Evolutionary conservation across 2,329 filamentous ascomycete genomes (phyloP), one percentile per base, ranked within the genome.

Genomic region (Ophiostoma tasmaniense): DNA sequence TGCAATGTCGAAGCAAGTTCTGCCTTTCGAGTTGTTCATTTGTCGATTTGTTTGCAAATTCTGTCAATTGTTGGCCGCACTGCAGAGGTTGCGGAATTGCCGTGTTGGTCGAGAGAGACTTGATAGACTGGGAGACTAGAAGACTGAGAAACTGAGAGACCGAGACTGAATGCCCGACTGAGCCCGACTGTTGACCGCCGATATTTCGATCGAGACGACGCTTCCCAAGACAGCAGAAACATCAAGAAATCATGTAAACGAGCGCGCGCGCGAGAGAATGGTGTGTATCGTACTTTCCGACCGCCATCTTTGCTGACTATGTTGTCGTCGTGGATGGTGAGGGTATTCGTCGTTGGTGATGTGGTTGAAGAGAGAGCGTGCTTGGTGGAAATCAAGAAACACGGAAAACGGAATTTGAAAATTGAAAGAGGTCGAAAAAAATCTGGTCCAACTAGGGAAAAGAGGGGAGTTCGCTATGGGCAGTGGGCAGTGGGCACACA

Each of bases 221-320:
- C 35, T 35, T 62, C 35, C 50, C 30, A 64, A 20, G 33, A 37
- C 61, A 64, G 20, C 30, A 64, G 11, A 37, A n/a, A 64, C 33
- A 22, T 33, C 14, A 35, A 37, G 30, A 35, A 64, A 37, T 64
- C 61, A 64, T n/a, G 17, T 8, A 33, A 35, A 37, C 22, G 17
- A 45, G 42, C 42, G 42, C 42, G 42, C 42, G 42, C 42, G 42
- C 17, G 11, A 20, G 42, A 45, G 42, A 45, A 20, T 45, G 22
- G 35, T 13, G 35, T 13, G 14, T 30, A 55, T 66, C 61, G 59
- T 69, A 85, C 83, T 85, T 85, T 83, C 83, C 83, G 82, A 85
- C 83, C 80, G 83, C 83, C 83, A 85, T 85, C 78, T 80, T 75
- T 85, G 83, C 83, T 79, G 81, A 81, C 79, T 80, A 78, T 77